Conservation (phyloP, 225 moss, liverwort and hornwort genomes). For the Sphagnum tenellum region DNA sequence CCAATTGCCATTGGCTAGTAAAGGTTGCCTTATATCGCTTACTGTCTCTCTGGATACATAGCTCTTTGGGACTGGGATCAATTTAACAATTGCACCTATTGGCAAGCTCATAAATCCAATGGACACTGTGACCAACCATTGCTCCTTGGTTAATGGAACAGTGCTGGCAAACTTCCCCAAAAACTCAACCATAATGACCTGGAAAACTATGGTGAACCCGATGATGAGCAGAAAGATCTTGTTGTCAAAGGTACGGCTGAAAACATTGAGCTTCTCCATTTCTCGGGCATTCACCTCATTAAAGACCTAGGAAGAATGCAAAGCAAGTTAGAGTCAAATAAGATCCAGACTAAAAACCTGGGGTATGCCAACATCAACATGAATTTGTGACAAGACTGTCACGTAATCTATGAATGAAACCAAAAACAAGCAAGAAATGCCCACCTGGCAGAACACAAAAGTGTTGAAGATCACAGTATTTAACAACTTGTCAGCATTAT, state of each 20-base stretch:
- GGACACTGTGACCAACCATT: slow-evolving; percentile 1
- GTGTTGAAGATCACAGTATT: slow-evolving; percentile 18
- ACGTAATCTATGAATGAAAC: not conserved
- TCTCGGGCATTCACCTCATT: slow-evolving; percentile 7
- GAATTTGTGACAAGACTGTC: too few relatives aligned
- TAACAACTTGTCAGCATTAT: not conserved
- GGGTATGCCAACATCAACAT: too few relatives aligned
- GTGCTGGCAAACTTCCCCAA: slow-evolving; percentile 7
- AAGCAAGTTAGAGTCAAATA: too few relatives aligned
- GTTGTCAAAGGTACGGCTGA: slow-evolving; percentile 4
- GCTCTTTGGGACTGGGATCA: slow-evolving; percentile 1
- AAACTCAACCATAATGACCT: slow-evolving; percentile 6
- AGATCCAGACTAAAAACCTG: too few relatives aligned
- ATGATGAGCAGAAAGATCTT: not conserved
- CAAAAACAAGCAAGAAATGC: not conserved
- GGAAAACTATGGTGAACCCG: slow-evolving; percentile 2
- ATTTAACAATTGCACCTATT: slow-evolving; percentile 3
- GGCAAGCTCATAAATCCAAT: slow-evolving; percentile 3
- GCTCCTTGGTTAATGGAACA: slow-evolving; percentile 1
- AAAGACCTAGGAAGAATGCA: not conserved
- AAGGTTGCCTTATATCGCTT: too few relatives aligned
- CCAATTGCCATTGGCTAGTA: too few relatives aligned
- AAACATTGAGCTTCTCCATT: slow-evolving; percentile 7
- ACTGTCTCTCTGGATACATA: too few relatives aligned
- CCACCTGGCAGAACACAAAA: slow-evolving; percentile 20